A percentile compares a stretch with the other conserved stretches of the same genome.
Conservation (phyloP, 495 filamentous ascomycete genomes). For the Penicillium argentinense region DNA sequence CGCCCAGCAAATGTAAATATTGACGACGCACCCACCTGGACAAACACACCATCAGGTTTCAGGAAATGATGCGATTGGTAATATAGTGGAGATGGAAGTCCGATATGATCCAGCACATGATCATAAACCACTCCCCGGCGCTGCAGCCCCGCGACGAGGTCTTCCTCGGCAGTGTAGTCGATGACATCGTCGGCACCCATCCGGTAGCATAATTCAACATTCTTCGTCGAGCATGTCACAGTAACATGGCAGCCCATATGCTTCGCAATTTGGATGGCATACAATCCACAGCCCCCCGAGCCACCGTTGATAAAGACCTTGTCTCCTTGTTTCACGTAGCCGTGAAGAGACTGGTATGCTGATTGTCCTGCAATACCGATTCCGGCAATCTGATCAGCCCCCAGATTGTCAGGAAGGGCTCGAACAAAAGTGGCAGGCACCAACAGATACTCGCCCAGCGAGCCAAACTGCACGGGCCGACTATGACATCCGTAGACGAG, state of each 20-base stretch:
- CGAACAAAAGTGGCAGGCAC: slow-evolving; percentile 23
- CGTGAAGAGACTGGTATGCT: slow-evolving; percentile 58
- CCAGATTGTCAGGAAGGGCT: slow-evolving; percentile 50
- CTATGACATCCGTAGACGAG: slow-evolving; percentile 54
- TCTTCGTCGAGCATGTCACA: slow-evolving; percentile 56
- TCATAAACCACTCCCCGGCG: slow-evolving; percentile 52
- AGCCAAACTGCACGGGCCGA: slow-evolving; percentile 46
- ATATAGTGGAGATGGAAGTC: slow-evolving; percentile 51
- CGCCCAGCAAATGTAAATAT: slow-evolving; percentile 26
- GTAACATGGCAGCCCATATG: slow-evolving; percentile 62
- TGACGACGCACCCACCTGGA: slow-evolving; percentile 54
- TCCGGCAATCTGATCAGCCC: slow-evolving; percentile 48
- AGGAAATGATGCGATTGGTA: slow-evolving; percentile 56
- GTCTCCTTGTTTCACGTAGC: slow-evolving; percentile 51
- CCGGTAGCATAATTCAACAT: slow-evolving; percentile 53
- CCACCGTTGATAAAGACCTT: slow-evolving; percentile 70
- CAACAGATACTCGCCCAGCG: slow-evolving; percentile 54
- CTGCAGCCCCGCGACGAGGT: slow-evolving; percentile 51
- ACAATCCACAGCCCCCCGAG: slow-evolving; percentile 61
- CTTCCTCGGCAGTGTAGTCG: slow-evolving; percentile 57
- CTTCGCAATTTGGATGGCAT: slow-evolving; percentile 68
- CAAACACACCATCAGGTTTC: slow-evolving; percentile 49
- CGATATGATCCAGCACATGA: slow-evolving; percentile 64
- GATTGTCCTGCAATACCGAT: slow-evolving; percentile 58
- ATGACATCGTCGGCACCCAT: slow-evolving; percentile 69